Conservation (phyloP, 2,329 filamentous ascomycete genomes). For the Penicillium sp. region DNA sequence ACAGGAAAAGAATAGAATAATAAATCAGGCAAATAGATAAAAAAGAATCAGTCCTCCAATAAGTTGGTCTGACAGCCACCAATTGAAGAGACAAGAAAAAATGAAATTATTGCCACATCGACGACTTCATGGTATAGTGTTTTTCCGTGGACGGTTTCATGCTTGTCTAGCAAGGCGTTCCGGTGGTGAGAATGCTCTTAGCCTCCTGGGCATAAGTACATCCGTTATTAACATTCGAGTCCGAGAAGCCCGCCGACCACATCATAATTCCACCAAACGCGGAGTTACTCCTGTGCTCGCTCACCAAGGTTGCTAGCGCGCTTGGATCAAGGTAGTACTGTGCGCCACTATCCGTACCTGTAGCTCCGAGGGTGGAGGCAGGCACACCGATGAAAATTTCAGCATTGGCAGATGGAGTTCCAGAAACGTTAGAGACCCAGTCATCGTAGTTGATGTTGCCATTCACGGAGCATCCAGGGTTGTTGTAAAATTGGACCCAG, state of each 20-base stretch:
- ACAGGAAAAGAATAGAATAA: no score
- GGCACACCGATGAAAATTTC: slow-evolving; percentile 29
- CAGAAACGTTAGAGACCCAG: slow-evolving; percentile 21
- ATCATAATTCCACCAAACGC: slow-evolving; percentile 35
- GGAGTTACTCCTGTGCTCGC: slow-evolving; percentile 10
- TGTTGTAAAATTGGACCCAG: slow-evolving; percentile 54
- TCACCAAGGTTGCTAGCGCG: slow-evolving; percentile 17
- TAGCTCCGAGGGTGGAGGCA: slow-evolving; percentile 38
- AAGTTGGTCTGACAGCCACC: no score
- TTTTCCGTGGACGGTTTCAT: no score
- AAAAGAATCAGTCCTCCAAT: no score
- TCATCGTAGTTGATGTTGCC: slow-evolving; percentile 29
- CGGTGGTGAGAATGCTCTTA: slow-evolving; percentile 41
- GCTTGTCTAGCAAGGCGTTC: slow-evolving; percentile 34
- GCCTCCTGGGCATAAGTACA: slow-evolving; percentile 50
- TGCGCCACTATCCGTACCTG: slow-evolving; percentile 29
- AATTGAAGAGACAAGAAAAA: no score
- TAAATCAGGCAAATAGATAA: no score
- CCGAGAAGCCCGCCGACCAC: slow-evolving; percentile 50
- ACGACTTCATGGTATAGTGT: no score
- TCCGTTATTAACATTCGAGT: slow-evolving; percentile 38
- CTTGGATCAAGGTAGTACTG: slow-evolving; percentile 23
- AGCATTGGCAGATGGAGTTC: slow-evolving; percentile 24
- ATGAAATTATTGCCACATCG: no score
- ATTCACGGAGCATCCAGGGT: slow-evolving; percentile 34